Evolutionary conservation across 2,329 filamentous ascomycete genomes (phyloP), one percentile per base, ranked within the genome.

Genomic region (Fusarium brachygibbosum): DNA sequence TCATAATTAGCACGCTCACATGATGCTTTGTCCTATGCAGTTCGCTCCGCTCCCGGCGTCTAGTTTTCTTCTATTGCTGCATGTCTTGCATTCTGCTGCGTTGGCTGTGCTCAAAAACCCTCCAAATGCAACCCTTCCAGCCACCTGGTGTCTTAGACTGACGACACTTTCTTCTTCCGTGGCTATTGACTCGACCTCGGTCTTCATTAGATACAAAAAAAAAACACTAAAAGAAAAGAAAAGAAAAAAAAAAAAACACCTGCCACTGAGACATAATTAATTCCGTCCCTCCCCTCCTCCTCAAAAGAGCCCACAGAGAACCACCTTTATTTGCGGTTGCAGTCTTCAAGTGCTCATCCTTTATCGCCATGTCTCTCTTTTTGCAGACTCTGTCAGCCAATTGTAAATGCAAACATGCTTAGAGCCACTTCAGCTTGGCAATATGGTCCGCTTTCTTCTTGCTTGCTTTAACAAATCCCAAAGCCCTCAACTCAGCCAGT

Each of bases 371-470:
- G 62, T 65, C 62, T 65, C 62, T 65, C 60, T 49, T 66, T 52
- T 52, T 48, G n/a, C 60, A 49, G 54, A 52, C 40, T 52, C 42
- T 57, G 45, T 64, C 44, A 28, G 34, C 58, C 51, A 46, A 54
- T 51, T 66, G 41, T 45, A 55, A 51, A 28, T 57, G 59, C 53
- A 63, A 58, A 51, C 48, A 37, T 62, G 58, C 48, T 59, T 63
- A 88, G 65, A 96, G 82, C 73, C 95, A 96, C 77, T 92, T 94
- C 89, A 94, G 85, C 83, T 98, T 98, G 38, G 93, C 90, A 71
- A 98, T 83, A 80, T 98, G 95, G 77, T 98, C 96, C 25, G 90
- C 88, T 84, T 97, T 97, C 84, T 94, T 97, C 80, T 91, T 92
- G 76, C 91, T 98, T 65, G 87, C 86, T 82, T 96, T 98, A 65